phyloP scores from a whole-genome alignment of 2,329 filamentous ascomycete species.

The Polytolypa hystricis region DNA sequence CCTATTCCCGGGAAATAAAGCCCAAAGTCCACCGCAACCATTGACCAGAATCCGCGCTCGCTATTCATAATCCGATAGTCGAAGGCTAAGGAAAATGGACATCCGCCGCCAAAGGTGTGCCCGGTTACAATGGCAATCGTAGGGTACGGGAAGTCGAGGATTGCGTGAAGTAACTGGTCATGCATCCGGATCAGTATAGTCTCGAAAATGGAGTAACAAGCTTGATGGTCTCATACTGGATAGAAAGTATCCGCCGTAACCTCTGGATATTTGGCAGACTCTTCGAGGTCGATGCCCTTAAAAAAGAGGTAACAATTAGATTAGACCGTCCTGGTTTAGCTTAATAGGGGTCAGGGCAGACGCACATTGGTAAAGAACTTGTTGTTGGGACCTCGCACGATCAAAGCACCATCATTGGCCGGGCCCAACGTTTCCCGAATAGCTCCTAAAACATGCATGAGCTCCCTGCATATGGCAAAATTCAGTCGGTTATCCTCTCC shows the following conservation, averaged over 20 bases:
- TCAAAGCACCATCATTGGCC: constrained; percentile 40
- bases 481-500: constrained; percentile 44
- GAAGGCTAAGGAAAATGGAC: constrained; percentile 36
- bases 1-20: constrained; percentile 47
- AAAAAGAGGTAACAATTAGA: too few species aligned
- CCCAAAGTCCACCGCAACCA: constrained; percentile 45
- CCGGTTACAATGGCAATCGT: constrained; percentile 40
- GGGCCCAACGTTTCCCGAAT: constrained; percentile 38
- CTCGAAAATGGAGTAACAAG: too few species aligned
- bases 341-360: not conserved
- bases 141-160: constrained; percentile 40
- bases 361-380: constrained; percentile 37
- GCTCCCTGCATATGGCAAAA: constrained; percentile 33
- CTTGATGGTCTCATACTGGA: too few species aligned
- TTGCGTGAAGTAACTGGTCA: constrained; percentile 39
- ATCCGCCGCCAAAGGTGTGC: constrained; percentile 40
- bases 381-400: constrained; percentile 41
- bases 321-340: not conserved
- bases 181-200: too few species aligned
- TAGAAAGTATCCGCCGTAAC: constrained; percentile 49
- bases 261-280: constrained; percentile 38
- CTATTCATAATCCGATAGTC: constrained; percentile 40
- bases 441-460: constrained; percentile 38
- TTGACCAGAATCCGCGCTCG: constrained; percentile 36
- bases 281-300: constrained; percentile 36